Evolutionary conservation across 2,329 filamentous ascomycete species (phyloP), one percentile per base, ranked within the genome.

Genomic region (Rutstroemia sp.): DNA sequence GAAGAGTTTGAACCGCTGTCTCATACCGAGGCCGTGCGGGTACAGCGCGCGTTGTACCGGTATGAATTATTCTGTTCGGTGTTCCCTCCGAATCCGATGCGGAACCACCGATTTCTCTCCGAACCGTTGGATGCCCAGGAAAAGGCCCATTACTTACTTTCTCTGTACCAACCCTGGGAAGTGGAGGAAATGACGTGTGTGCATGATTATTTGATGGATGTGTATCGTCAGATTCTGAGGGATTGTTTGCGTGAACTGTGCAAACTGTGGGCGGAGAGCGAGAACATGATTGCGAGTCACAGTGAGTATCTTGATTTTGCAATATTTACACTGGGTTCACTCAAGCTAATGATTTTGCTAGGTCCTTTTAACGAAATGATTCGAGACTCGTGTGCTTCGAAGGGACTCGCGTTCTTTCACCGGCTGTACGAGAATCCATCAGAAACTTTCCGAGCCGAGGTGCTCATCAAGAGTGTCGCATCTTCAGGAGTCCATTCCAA

Each of bases 151-250:
- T 25, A 51, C 12, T 57, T 54, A 39, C 50, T 57, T 37, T 51
- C 54, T 5, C 16, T 51, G 14, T 59, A 57, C 45, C 42, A 51
- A 25, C 5, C 8, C 9, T 57, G 50, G 57, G 57, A 59, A 30
- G 49, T 59, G 6, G 54, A 59, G 41, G 54, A 59, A 38, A 19
- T 59, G 16, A 38, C 38, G 19, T 56, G 57, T 25, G 34, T 58
- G 12, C 53, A 30, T 19, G 57, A 58, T 45, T 58, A 53, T 19
- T 50, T 54, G 9, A 49, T 48, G 1, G 42, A 45, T n/a, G 16
- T 37, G 16, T 37, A 58, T 47, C 30, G 30, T 12, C 30, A 34
- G 12, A 34, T 34, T 12, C 12, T 34, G 30, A 34, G 30, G 30
- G 30, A 34, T 34, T 34, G 30, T 34, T 9, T 34, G 12, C 30